A percentile compares a stretch with the other conserved stretches of the same genome.
phyloP scores from a whole-genome alignment of 306 rosid species.

The Echinosophora koreensis region DNA sequence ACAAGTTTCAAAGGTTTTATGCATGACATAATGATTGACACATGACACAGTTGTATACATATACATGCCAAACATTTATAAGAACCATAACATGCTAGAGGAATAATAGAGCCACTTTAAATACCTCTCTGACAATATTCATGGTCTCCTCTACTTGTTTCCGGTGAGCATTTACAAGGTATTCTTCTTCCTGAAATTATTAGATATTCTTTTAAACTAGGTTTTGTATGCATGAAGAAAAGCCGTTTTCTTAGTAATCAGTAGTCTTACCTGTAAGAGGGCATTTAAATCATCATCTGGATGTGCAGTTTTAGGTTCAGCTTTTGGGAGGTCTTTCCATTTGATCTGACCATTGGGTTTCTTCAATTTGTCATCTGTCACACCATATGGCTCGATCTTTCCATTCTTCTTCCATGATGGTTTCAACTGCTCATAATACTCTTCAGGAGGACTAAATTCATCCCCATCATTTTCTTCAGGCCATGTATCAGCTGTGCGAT shows the following conservation, averaged over 20 bases:
- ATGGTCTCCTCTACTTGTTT: slow-evolving; percentile 93
- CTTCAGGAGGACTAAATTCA: slow-evolving; percentile 74
- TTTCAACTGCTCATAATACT: slow-evolving; percentile 63
- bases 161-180: slow-evolving; percentile 86
- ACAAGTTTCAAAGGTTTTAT: slow-evolving; percentile 14
- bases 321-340: slow-evolving; percentile 74
- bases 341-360: slow-evolving; percentile 68
- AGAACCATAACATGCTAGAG: neutral
- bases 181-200: slow-evolving; percentile 84
- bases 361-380: slow-evolving; percentile 65
- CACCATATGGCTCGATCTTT: slow-evolving; percentile 59
- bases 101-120: slow-evolving; percentile 25
- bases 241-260: slow-evolving; percentile 5
- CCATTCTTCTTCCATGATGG: slow-evolving; percentile 78
- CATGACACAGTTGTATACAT: too few species aligned
- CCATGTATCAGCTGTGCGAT: slow-evolving; percentile 57
- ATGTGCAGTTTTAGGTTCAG: slow-evolving; percentile 55
- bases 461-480: slow-evolving; percentile 67
- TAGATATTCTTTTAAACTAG: slow-evolving; percentile 25
- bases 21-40: neutral
- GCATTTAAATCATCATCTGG: slow-evolving; percentile 80
- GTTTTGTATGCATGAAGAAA: neutral
- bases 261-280: slow-evolving; percentile 73
- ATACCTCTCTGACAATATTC: slow-evolving; percentile 90
- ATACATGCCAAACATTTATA: slow-evolving; percentile 7